A percentile compares a stretch with the other conserved stretches of the same genome.
Evolutionary conservation across 306 rosid species (phyloP).

Genomic region (Medicago lupulina): DNA sequence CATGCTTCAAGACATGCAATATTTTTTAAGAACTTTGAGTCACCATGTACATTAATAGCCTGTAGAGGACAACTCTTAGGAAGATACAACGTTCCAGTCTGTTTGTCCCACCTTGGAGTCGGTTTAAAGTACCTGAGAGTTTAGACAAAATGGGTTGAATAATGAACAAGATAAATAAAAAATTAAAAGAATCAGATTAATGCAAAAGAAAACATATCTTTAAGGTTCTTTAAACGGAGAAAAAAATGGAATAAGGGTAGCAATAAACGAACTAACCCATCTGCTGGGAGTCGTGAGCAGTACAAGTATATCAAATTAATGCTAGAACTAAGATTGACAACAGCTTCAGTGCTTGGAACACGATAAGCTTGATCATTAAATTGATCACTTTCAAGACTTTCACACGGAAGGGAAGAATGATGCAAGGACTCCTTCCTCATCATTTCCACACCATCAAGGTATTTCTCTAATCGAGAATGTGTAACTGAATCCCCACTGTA

Average conservation of each 20-base stretch:
- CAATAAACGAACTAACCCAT: constrained; percentile 67
- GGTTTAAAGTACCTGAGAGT: constrained; percentile 81
- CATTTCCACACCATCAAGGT: constrained; percentile 65
- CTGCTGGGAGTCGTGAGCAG: constrained; percentile 91
- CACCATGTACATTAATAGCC: no score
- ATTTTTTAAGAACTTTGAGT: no score
- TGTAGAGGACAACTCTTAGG: no score
- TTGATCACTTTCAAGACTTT: constrained; percentile 51
- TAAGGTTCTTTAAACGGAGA: constrained; percentile 20
- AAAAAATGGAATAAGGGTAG: constrained; percentile 2
- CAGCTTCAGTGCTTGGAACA: constrained; percentile 79
- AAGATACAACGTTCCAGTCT: neutral
- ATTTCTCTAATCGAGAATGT: constrained; percentile 64
- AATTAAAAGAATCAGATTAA: neutral
- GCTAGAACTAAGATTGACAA: constrained; percentile 71
- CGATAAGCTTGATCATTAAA: constrained; percentile 51
- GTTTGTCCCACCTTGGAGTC: constrained; percentile 74
- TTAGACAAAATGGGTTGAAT: constrained; percentile 28
- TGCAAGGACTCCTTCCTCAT: constrained; percentile 74
- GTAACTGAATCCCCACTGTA: constrained; percentile 74
- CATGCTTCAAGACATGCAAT: no score
- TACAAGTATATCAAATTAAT: constrained; percentile 67
- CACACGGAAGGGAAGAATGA: constrained; percentile 67
- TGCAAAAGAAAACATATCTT: constrained; percentile 8
- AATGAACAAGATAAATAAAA: constrained; percentile 5